These are phyloP conservation scores for Hypoxylon trugodes DNA, from an alignment of 495 filamentous ascomycete species.

Conservation along the genomic window DNA sequence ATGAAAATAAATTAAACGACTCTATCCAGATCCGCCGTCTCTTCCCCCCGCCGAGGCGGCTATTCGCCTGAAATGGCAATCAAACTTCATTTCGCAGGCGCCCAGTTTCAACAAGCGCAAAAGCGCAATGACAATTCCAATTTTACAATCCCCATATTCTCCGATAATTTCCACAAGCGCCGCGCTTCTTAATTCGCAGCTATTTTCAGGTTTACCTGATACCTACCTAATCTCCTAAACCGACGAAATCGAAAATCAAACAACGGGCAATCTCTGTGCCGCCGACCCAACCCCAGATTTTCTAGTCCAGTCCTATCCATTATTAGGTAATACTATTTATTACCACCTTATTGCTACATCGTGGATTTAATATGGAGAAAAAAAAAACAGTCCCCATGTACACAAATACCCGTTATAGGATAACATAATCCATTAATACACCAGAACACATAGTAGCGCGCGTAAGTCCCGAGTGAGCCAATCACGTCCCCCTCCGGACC, in stretches of 20 bases:
- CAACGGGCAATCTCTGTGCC: background rate
- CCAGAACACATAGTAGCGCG: too few relatives aligned
- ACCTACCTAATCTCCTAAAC: too few relatives aligned
- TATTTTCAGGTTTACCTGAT: background rate
- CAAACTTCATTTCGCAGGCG: conserved; percentile 17
- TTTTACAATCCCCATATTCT: background rate
- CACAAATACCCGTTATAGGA: too few relatives aligned
- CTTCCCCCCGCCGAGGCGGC: conserved; percentile 4
- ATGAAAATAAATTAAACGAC: background rate
- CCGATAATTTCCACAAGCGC: conserved; percentile 23
- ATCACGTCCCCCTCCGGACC: conserved; percentile 1
- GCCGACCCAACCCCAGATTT: conserved; percentile 20
- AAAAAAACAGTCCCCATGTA: background rate
- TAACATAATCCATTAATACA: too few relatives aligned
- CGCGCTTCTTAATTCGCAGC: conserved; percentile 4
- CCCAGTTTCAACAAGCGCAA: conserved; percentile 38
- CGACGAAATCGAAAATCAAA: background rate
- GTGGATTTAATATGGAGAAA: too few relatives aligned
- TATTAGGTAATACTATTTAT: background rate
- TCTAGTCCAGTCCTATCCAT: background rate
- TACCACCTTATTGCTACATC: too few relatives aligned
- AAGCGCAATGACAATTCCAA: background rate
- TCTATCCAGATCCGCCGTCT: background rate
- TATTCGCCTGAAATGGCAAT: conserved; percentile 4
- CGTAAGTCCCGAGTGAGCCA: conserved; percentile 17